Percentiles rank a stretch among this genome's conserved stretches.
Conservation (phyloP, 306 rosid species). For the Cucurbita pepo region DNA sequence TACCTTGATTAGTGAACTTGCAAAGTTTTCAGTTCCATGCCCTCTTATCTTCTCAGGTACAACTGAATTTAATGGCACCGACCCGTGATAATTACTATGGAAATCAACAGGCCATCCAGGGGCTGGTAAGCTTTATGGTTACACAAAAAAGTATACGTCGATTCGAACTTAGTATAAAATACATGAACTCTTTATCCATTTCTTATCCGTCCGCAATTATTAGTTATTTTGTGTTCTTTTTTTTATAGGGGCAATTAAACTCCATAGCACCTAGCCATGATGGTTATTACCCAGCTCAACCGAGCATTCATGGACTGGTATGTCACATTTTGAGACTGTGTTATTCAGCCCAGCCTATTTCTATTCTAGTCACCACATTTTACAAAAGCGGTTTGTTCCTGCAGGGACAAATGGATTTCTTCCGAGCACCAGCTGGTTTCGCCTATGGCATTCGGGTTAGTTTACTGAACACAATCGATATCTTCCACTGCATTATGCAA, state of each 20-base stretch:
- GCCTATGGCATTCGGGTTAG: conserved; percentile 83
- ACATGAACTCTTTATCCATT: neutral
- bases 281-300: conserved; percentile 69
- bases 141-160: neutral
- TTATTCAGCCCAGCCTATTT: conserved; percentile 9
- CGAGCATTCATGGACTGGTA: conserved; percentile 90
- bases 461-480: neutral
- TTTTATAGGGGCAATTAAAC: conserved; percentile 71
- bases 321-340: conserved; percentile 10
- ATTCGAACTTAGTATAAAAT: neutral
- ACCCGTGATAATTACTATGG: conserved; percentile 84
- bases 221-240: conserved; percentile 1
- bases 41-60: conserved; percentile 24
- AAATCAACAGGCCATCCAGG: conserved; percentile 78
- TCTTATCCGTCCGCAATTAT: neutral
- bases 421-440: conserved; percentile 50
- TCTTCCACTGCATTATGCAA: neutral
- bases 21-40: neutral
- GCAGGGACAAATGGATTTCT: conserved; percentile 96
- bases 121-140: conserved; percentile 41
- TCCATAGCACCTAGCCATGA: conserved; percentile 83
- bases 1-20: neutral
- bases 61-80: conserved; percentile 90
- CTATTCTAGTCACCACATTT: conserved; percentile 7
- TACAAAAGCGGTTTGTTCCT: conserved; percentile 14